These are phyloP conservation scores for Hypoxylon cercidicola DNA, from an alignment of 495 filamentous ascomycete genomes.

Conservation along the genomic window DNA sequence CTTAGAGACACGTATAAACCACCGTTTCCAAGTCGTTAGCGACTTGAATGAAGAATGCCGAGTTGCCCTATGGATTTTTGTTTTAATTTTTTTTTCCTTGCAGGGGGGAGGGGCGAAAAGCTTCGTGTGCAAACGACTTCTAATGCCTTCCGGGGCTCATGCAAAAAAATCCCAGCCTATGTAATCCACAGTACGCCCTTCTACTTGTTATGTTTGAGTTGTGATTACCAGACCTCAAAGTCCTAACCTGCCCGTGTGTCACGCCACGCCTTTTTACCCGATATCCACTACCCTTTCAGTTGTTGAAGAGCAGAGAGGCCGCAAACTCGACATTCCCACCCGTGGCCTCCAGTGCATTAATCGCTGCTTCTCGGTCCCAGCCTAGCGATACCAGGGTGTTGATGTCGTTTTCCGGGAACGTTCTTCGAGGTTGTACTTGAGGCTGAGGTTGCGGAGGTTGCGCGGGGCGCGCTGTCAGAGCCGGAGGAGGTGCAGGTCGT, in stretches of 20 bases:
- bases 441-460: conserved; percentile 43
- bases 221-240: conserved; percentile 5
- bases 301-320: conserved; percentile 81
- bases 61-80: too few relatives aligned
- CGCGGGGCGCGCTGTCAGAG: conserved; percentile 52
- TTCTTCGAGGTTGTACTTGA: conserved; percentile 39
- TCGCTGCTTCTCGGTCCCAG: conserved; percentile 78
- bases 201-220: conserved; percentile 20
- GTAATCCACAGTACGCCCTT: conserved; percentile 20
- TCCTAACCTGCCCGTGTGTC: conserved; percentile 5
- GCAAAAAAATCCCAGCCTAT: conserved; percentile 17
- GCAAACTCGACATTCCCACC: conserved; percentile 88
- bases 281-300: conserved; percentile 34
- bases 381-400: conserved; percentile 82
- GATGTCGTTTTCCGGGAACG: conserved; percentile 70
- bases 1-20: conserved; percentile 4
- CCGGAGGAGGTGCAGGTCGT: conserved; percentile 49
- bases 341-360: conserved; percentile 82
- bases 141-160: conserved; percentile 29
- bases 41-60: conserved; percentile 11
- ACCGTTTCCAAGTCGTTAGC: conserved; percentile 5
- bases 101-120: not conserved
- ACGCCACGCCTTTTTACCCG: conserved; percentile 17
- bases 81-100: too few relatives aligned
- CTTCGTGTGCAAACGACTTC: conserved; percentile 1